A percentile compares a stretch with the other conserved stretches of the same genome.
These are phyloP conservation scores for Nepenthes mirabilis DNA, from an alignment of 148 eudicot species.

Conservation along the genomic window DNA sequence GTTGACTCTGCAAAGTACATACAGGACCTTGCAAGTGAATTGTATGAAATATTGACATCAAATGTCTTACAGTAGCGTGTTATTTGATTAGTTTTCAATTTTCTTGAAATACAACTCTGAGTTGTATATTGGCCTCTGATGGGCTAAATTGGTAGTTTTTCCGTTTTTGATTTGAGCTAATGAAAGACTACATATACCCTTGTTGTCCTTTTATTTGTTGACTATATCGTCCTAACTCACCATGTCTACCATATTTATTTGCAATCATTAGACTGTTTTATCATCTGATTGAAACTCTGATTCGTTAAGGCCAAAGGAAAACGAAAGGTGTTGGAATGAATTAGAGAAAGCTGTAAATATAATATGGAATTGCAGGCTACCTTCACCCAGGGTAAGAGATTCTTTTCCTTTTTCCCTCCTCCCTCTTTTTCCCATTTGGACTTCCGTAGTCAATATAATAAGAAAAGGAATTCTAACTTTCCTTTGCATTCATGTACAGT, in stretches of 20 bases:
- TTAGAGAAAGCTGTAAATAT: slow-evolving; percentile 85
- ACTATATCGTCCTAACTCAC: background rate
- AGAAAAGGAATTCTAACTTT: slow-evolving; percentile 1
- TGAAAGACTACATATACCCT: no score
- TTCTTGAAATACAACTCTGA: no score
- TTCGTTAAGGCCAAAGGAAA: slow-evolving; percentile 70
- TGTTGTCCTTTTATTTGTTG: no score
- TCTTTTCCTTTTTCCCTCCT: slow-evolving; percentile 6
- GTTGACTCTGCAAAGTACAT: no score
- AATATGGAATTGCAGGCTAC: slow-evolving; percentile 92
- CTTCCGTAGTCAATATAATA: background rate
- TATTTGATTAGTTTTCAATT: no score
- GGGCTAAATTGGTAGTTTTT: no score
- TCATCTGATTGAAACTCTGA: background rate
- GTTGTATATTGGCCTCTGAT: no score
- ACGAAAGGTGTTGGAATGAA: slow-evolving; percentile 66
- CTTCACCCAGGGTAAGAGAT: slow-evolving; percentile 84
- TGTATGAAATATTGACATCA: no score
- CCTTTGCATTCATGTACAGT: slow-evolving; percentile 27
- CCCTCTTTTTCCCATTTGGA: slow-evolving; percentile 1
- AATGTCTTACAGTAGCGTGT: no score
- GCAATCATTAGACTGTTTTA: background rate
- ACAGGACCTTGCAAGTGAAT: no score
- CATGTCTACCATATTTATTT: background rate
- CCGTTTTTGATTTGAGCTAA: no score